These are phyloP conservation scores for Chlorella ohadii DNA, from an alignment of 139 green algal species.

Conservation along the genomic window DNA sequence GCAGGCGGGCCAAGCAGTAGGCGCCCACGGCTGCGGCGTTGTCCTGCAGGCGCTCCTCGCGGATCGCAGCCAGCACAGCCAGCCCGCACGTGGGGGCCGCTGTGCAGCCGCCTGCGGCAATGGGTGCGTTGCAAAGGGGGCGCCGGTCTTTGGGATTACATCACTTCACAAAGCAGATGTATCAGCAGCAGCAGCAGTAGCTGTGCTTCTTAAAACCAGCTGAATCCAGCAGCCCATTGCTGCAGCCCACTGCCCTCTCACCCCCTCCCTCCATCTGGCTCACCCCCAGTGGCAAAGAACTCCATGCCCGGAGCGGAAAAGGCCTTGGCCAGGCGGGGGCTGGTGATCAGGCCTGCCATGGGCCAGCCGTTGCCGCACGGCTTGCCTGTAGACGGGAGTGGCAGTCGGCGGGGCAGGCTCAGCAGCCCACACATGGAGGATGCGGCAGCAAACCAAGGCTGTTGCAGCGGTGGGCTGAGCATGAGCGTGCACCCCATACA, in stretches of 20 bases:
- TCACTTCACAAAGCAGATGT: too few species aligned
- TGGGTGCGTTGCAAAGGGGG: neutral
- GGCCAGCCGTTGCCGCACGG: constrained; percentile 96
- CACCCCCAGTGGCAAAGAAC: constrained; percentile 98
- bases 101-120: constrained; percentile 30
- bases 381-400: constrained; percentile 67
- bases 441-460: too few species aligned
- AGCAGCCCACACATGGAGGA: too few species aligned
- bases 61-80: constrained; percentile 81
- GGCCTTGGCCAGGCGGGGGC: constrained; percentile 78
- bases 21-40: constrained; percentile 43
- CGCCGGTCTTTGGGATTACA: too few species aligned
- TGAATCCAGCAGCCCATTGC: too few species aligned
- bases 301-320: constrained; percentile 64
- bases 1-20: constrained; percentile 34
- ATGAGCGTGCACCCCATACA: neutral
- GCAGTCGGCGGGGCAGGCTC: too few species aligned
- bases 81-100: constrained; percentile 85
- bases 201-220: too few species aligned
- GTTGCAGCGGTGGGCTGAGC: too few species aligned
- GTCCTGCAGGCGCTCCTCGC: constrained; percentile 43
- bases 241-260: too few species aligned
- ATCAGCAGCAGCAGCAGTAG: too few species aligned
- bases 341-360: constrained; percentile 94
- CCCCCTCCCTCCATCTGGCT: neutral